Evolutionary conservation across 176 grass and related monocot genomes (phyloP), one percentile per base, ranked within the genome.

Genomic region (Aechmea fasciata): DNA sequence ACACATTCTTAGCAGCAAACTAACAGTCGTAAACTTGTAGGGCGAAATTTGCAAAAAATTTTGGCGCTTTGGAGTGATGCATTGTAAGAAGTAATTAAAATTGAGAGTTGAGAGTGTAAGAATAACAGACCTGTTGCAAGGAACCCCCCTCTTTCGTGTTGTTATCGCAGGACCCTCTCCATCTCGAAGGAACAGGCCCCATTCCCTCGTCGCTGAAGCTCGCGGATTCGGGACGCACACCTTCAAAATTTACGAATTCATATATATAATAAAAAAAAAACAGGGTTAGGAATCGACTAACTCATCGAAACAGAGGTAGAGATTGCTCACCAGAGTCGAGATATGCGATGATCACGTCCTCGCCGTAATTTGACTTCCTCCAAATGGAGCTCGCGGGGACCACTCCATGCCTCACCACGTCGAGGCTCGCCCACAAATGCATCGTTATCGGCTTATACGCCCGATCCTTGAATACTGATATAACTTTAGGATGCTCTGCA

Each of bases 201-300:
- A 86, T 89, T 19, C 80, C 83, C 49, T 82, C 63, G 51, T 94
- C 86, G 47, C 71, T 67, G 63, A 89, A 94, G 47, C 83, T 94
- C 11, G 52, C 66, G 0, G 90, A 89, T 80, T 94, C 86, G 51
- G 90, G 90, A 86, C 90, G 89, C 77, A 94, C 81, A 78, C 90
- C 90, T 89, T n/a, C 15, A 57, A 57, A 13, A 57, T 57, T 8
- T n/a, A 57, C 14, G 18, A 17, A 57, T 57, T 15, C 13, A 7
- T 17, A 18, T 57, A 57, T 57, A 14, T 57, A n/a, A n/a, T 3
- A 57, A 0, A 54, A 54, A 1, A 4, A 57, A 57, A 9, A 3
- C 54, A 57, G 15, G 2, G 14, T n/a, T n/a, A 8, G 15, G 15
- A n/a, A 57, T n/a, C 14, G 14, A 18, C 13, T 8, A 8, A 6